A percentile compares a stretch with the other conserved stretches of the same genome.
These are phyloP conservation scores for Dianthus caryophyllus DNA, from an alignment of 148 eudicot genomes.

Conservation along the genomic window DNA sequence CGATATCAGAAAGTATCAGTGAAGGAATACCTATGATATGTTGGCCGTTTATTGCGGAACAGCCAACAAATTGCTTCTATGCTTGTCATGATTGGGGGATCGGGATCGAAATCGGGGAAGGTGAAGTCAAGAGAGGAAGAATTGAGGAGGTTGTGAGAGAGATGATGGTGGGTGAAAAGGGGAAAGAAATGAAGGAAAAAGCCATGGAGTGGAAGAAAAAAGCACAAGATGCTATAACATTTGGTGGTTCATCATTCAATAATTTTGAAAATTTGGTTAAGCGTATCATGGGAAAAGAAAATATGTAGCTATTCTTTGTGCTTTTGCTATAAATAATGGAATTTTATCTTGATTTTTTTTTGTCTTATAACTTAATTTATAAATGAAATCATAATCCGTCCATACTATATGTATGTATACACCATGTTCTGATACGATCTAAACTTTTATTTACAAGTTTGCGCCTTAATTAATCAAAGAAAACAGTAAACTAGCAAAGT, in stretches of 20 bases:
- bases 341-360: no score
- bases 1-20: conserved; percentile 33
- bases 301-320: no score
- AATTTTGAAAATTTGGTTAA: conserved; percentile 16
- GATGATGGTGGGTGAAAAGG: conserved; percentile 42
- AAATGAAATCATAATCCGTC: no score
- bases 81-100: conserved; percentile 37
- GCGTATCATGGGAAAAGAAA: no score
- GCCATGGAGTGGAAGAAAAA: conserved; percentile 35
- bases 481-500: no score
- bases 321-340: no score
- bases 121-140: conserved; percentile 25
- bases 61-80: conserved; percentile 36
- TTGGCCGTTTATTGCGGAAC: conserved; percentile 45
- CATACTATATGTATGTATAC: no score
- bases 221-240: conserved; percentile 27
- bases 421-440: no score
- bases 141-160: conserved; percentile 39
- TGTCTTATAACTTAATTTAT: no score
- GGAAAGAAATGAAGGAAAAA: conserved; percentile 28
- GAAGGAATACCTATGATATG: conserved; percentile 45
- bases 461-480: no score
- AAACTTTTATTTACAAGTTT: no score
- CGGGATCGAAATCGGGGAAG: conserved; percentile 43
- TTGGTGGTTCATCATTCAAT: conserved; percentile 32